Base-by-base conservation (phyloP, 345 rosid species). In the Murraya koenigii region DNA sequence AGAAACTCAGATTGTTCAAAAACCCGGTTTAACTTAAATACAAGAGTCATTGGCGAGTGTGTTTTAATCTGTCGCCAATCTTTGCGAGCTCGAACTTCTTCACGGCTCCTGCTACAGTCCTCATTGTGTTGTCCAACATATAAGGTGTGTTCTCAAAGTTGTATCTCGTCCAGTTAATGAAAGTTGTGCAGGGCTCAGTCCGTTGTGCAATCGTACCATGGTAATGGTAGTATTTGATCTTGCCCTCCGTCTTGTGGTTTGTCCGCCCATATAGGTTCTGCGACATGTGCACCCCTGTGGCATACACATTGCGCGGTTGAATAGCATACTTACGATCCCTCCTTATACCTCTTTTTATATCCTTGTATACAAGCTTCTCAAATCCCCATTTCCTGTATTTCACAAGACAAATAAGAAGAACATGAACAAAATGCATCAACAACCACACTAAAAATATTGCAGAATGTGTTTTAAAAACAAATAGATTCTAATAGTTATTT, bases 281-380 rank as follows among this genome's bases (percentile, higher is more conserved):
- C 1, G 99, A 93, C 98, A 92, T 86, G 86, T 95, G 99, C 7
- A 95, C 97, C 0, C 99, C 99, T 0, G 96, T 86, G 1, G 96
- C 99, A 20, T 75, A 90, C 75, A 91, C 97, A 11, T 82, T 85
- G 3, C 89, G 85, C 0, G 99, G 98, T 72, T 92, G 98, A 64
- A 95, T 86, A 1, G 90, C 98, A 63, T 93, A 95, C 59, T 95
- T 95, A 1, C 98, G 80, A 79, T 95, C 97, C 70, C 93, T 85
- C 68, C 99, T 80, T 63, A 89, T 87, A 13, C 91, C 98, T 72
- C 79, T 91, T 85, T 90, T 95, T 54, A 84, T 87, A 32, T 95
- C 99, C 72, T 85, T 85, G 72, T 87, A 95, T 19, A 92, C 95
- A 25, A 95, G 85, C 83, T 95, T 95, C 92, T 95, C 99, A 69